Evolutionary conservation across 75 land plant genomes (phyloP).

Genomic region (Picea sitchensis): DNA sequence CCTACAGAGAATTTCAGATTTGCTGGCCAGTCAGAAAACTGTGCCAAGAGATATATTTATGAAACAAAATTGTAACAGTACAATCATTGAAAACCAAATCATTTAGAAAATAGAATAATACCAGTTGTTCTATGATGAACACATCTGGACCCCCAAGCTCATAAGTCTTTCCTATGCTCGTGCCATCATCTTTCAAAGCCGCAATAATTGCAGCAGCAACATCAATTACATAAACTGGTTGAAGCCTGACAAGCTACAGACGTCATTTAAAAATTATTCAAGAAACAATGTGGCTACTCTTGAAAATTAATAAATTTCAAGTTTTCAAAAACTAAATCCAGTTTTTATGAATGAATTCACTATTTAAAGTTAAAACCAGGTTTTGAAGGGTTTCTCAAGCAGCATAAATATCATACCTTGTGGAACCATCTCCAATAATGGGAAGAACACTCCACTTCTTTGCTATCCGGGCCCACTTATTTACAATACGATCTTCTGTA

Average conservation of each 20-base stretch:
- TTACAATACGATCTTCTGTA: conserved; percentile 67
- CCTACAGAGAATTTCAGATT: conserved; percentile 36
- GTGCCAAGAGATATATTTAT: neutral
- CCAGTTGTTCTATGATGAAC: conserved; percentile 75
- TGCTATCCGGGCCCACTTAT: conserved; percentile 80
- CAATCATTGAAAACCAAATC: too few species aligned
- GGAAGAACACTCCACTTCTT: conserved; percentile 79
- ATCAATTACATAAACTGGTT: conserved; percentile 86
- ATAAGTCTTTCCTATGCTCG: conserved; percentile 84
- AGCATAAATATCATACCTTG: conserved; percentile 45
- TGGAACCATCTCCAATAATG: conserved; percentile 76
- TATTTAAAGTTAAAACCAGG: too few species aligned
- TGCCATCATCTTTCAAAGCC: conserved; percentile 83
- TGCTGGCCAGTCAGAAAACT: too few species aligned
- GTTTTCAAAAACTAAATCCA: too few species aligned
- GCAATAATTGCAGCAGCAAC: conserved; percentile 85
- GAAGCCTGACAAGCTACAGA: conserved; percentile 47
- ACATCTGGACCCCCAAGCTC: conserved; percentile 97
- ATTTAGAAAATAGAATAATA: conserved; percentile 15
- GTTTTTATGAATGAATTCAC: too few species aligned
- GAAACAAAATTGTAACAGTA: neutral
- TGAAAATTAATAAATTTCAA: too few species aligned
- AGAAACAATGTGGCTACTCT: too few species aligned
- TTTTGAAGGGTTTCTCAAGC: too few species aligned
- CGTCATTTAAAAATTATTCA: too few species aligned